Conservation (phyloP, 305 asterid genomes). For the Galium porrigens region DNA sequence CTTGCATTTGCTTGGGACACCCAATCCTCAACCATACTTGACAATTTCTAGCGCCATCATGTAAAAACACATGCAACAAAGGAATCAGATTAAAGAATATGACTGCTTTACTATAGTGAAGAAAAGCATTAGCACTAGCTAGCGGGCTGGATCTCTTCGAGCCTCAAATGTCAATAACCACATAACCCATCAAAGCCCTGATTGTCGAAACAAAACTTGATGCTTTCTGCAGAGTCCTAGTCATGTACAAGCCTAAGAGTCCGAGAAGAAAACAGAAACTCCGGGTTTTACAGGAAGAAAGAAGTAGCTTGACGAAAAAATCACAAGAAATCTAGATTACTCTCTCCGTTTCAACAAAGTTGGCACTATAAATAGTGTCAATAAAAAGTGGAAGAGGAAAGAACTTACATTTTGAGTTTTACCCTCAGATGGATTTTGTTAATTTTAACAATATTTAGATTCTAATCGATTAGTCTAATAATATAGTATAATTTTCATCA, state of each 20-base stretch:
- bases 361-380: no score
- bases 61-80: conserved; percentile 10
- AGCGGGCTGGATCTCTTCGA: not conserved
- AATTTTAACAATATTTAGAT: no score
- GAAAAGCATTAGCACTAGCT: not conserved
- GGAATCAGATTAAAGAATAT: conserved; percentile 2
- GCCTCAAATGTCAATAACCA: not conserved
- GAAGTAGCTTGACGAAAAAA: not conserved
- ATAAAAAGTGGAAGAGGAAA: no score
- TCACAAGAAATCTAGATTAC: not conserved
- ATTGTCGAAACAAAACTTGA: not conserved
- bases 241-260: not conserved
- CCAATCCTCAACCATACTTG: conserved; percentile 99
- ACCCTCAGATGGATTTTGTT: no score
- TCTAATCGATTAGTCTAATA: no score
- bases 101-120: not conserved
- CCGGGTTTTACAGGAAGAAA: not conserved
- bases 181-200: not conserved
- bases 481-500: no score
- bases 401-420: no score
- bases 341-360: no score
- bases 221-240: not conserved
- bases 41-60: conserved; percentile 50
- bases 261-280: not conserved
- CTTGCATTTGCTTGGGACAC: conserved; percentile 92